Conservation (phyloP, 2,329 filamentous ascomycete species). For the Periconia sp. region DNA sequence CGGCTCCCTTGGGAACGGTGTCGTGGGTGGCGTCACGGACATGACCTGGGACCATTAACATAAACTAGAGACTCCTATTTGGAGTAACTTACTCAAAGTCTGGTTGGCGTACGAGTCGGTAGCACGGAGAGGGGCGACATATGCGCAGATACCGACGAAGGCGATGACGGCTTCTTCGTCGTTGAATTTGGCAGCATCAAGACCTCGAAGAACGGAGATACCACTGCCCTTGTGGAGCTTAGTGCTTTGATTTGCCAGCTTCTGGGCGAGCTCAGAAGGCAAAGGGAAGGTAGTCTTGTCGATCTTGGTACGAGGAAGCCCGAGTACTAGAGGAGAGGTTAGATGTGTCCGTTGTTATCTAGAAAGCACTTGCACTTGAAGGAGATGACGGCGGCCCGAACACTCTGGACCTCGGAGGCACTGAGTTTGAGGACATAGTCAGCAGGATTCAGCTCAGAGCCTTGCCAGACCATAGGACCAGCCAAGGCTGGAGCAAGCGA, state of each 20-base stretch:
- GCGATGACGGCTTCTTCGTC: constrained; percentile 46
- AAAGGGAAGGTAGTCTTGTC: constrained; percentile 33
- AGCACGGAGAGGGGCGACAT: constrained; percentile 38
- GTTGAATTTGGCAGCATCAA: constrained; percentile 40
- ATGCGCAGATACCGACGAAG: constrained; percentile 39
- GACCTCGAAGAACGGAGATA: constrained; percentile 39
- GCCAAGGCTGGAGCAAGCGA: constrained; percentile 32
- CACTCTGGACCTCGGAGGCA: constrained; percentile 30
- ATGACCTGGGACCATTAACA: constrained; percentile 26
- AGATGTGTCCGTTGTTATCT: too few species aligned
- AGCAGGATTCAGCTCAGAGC: constrained; percentile 28
- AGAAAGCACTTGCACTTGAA: constrained; percentile 38
- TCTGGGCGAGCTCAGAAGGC: constrained; percentile 25
- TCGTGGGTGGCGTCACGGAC: constrained; percentile 45
- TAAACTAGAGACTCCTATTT: neutral
- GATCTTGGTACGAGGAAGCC: constrained; percentile 26
- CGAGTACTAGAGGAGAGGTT: constrained; percentile 20
- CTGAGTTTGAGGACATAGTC: constrained; percentile 37
- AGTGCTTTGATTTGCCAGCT: constrained; percentile 31
- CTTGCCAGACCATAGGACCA: constrained; percentile 43
- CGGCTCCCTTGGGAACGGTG: constrained; percentile 37
- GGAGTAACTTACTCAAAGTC: constrained; percentile 33
- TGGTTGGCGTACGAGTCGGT: constrained; percentile 48
- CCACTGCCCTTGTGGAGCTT: constrained; percentile 38
- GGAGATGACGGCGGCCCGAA: constrained; percentile 40